Base-by-base conservation (phyloP, 805 yeast species). In the Ogataea nonfermentans region DNA sequence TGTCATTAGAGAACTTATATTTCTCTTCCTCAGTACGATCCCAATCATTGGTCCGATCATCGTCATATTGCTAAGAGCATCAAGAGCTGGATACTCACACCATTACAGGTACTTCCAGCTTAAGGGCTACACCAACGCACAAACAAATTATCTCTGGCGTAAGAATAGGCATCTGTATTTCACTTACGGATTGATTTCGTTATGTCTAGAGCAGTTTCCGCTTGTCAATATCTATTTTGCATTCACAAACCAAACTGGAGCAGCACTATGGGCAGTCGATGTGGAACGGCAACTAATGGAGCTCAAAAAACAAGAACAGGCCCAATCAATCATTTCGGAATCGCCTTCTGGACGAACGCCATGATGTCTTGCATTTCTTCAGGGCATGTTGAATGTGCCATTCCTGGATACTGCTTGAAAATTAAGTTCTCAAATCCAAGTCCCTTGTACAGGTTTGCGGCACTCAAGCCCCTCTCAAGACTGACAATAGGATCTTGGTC, bases 341-440 rank as follows among this genome's bases (percentile, higher is more conserved):
- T 26, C 10, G 44, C 56, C 31, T 57, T 59, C 35, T 59, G 61
- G 23, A 83, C 42, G 52, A 81, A 79, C 3, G 58, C 51, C 24
- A 68, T 53, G 7, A 81, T 66, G 28, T 81, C 84, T 1, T 43
- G 54, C 46, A 91, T 57, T 57, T 89, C 97, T 38, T 79, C 76
- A 15, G 80, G 79, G 39, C 68, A 67, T 1, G 87, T 74, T 24
- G 82, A 71, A 61, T 90, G 98, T 0, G 68, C 79, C 59, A 87
- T 64, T 0, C 84, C 85, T 4, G 59, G 53, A 56, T 86, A 91
- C 9, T 65, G 61, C 32, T 78, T 67, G 57, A 76, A 84, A 20
- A 63, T 55, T 46, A 71, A 72, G 14, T 70, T 56, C 9, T 58
- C 59, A 49, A 71, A 64, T 0, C 83, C 86, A 2, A 63, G 37